Conservation (phyloP, 345 rosid genomes). For the Ailanthus altissimus region DNA sequence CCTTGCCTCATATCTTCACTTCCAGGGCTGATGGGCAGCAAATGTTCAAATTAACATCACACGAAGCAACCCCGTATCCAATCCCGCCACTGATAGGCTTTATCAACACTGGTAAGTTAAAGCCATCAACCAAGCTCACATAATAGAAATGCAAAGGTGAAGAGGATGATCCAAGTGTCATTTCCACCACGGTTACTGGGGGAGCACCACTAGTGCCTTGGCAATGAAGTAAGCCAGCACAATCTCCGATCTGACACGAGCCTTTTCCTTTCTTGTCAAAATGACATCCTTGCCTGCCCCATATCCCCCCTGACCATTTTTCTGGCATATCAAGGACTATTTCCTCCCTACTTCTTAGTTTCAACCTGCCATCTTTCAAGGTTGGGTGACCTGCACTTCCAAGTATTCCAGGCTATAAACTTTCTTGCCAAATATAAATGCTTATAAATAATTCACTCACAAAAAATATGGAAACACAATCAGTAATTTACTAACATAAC, state of each 20-base stretch:
- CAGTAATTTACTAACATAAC: neutral
- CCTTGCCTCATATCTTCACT: constrained; percentile 56
- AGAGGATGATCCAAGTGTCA: constrained; percentile 69
- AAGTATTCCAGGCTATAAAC: constrained; percentile 84
- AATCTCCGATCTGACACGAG: constrained; percentile 75
- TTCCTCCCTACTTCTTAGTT: constrained; percentile 66
- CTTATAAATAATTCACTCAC: neutral
- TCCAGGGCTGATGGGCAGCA: constrained; percentile 92
- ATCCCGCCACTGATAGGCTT: constrained; percentile 82
- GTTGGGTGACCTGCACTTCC: constrained; percentile 66
- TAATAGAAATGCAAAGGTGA: constrained; percentile 94
- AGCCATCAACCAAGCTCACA: constrained; percentile 91
- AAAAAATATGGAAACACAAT: neutral
- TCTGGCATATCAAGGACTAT: constrained; percentile 62
- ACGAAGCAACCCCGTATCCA: constrained; percentile 84
- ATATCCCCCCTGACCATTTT: constrained; percentile 82
- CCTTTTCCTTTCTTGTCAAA: constrained; percentile 65
- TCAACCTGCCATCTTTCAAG: constrained; percentile 64
- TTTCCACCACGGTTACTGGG: constrained; percentile 84
- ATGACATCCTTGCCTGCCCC: constrained; percentile 86
- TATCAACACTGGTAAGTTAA: constrained; percentile 85
- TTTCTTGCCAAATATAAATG: constrained; percentile 39
- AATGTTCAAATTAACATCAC: constrained; percentile 75
- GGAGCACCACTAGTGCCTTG: constrained; percentile 69
- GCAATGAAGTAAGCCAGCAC: constrained; percentile 56